Conservation (phyloP, 495 filamentous ascomycete species). For the Tuber magnatum region DNA sequence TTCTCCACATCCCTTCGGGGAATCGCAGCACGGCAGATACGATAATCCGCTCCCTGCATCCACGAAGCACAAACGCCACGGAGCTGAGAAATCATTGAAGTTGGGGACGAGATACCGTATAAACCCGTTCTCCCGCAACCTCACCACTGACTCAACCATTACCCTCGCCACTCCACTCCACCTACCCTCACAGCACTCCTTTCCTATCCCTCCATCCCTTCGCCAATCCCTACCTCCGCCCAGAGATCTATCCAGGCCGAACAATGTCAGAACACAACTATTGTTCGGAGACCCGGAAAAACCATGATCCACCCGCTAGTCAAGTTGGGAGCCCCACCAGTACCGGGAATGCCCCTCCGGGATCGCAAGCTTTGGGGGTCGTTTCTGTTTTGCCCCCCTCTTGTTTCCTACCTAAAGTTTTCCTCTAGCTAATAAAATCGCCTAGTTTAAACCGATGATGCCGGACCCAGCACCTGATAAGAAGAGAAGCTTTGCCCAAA, state of each 20-base stretch:
- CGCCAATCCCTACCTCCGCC: not conserved
- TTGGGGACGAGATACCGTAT: not conserved
- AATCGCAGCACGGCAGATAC: not conserved
- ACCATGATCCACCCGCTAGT: slow-evolving; percentile 30
- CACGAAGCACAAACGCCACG: not conserved
- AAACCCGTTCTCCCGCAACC: not conserved
- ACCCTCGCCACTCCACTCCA: not conserved
- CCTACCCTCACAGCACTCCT: not conserved
- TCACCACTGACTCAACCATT: not conserved
- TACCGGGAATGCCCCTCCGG: slow-evolving; percentile 17
- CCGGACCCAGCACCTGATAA: slow-evolving; percentile 20
- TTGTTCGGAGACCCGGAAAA: slow-evolving; percentile 27
- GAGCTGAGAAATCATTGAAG: not conserved
- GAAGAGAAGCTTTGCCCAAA: slow-evolving; percentile 28
- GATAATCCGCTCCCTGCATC: not conserved
- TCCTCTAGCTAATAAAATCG: slow-evolving; percentile 7
- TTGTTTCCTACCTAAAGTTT: not conserved
- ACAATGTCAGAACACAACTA: slow-evolving; percentile 24
- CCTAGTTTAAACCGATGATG: slow-evolving; percentile 13
- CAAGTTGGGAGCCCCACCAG: slow-evolving; percentile 23
- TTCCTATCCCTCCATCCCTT: not conserved
- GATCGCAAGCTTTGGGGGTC: slow-evolving; percentile 19
- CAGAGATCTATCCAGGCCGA: not conserved
- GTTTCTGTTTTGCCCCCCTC: slow-evolving; percentile 23
- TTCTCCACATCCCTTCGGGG: not conserved